Conservation (phyloP, 257 asterid genomes). For the Jasminum sambac region DNA sequence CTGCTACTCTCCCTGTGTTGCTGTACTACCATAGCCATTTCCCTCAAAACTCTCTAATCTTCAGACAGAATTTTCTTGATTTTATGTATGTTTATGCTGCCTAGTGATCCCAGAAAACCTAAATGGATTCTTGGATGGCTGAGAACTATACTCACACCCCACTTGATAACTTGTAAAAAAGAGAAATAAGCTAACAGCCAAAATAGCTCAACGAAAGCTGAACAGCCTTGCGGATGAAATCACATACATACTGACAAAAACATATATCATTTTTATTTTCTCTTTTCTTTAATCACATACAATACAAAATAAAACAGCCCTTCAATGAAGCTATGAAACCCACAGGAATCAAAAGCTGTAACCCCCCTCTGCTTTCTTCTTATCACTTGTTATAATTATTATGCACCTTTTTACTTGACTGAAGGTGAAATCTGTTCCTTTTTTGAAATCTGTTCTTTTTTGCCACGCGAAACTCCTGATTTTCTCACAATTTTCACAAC, state of each 20-base stretch:
- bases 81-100: slow-evolving; percentile 17
- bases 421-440: slow-evolving; percentile 32
- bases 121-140: slow-evolving; percentile 47
- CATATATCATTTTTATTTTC: slow-evolving; percentile 13
- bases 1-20: slow-evolving; percentile 83
- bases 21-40: slow-evolving; percentile 93
- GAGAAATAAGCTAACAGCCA: slow-evolving; percentile 62
- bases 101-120: slow-evolving; percentile 34
- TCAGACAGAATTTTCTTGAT: not conserved
- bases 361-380: not conserved
- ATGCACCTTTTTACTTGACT: slow-evolving; percentile 20
- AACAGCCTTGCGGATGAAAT: slow-evolving; percentile 33
- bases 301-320: slow-evolving; percentile 26
- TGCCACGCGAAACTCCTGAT: slow-evolving; percentile 26
- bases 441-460: slow-evolving; percentile 26
- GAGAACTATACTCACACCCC: slow-evolving; percentile 34
- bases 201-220: slow-evolving; percentile 67
- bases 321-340: slow-evolving; percentile 23
- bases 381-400: slow-evolving; percentile 10
- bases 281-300: not conserved
- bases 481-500: slow-evolving; percentile 18
- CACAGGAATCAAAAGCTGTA: slow-evolving; percentile 6
- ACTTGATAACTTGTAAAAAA: slow-evolving; percentile 28
- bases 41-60: not conserved
- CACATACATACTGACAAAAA: slow-evolving; percentile 53